Evolutionary conservation across 73 alveolate genomes (phyloP), one percentile per base, ranked within the genome.

Genomic region (Breviolum minutum): DNA sequence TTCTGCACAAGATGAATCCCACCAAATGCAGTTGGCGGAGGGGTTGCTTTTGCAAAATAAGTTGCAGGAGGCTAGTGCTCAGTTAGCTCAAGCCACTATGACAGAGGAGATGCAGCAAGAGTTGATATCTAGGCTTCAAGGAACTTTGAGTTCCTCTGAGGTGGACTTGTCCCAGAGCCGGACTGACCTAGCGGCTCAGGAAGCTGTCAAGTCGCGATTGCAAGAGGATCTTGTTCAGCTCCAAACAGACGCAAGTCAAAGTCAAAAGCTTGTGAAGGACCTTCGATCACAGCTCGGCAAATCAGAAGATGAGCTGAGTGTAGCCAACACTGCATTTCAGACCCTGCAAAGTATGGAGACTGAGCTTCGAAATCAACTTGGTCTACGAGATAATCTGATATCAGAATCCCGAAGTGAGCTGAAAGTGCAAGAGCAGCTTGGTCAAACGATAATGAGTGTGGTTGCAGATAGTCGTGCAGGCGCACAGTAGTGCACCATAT

Each of bases 71-170:
- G 85, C 97, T 29, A 74, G 82, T 19, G 97, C 84, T 61, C 97
- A 71, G 27, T 63, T 90, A 32, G 97, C 87, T 27, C 70, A 61
- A 22, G 84, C 88, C 63, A 69, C 63, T 24, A 60, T 54, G 73
- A 90, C 74, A 16, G 97, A 90, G 60, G 97, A 71, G 88, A 90
- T 90, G 97, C 97, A 90, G 88, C 97, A 90, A 61, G 97, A 90
- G 87, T 54, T 90, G 88, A 90, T 74, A 5, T 74, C 97, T 62
- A 62, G 85, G 88, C 97, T 90, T 73, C 97, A 74, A 40, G 85
- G 97, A 30, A 66, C 97, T 76, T 48, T 90, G 77, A 90, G 64
- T 9, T 22, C 88, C 73, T 90, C 88, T 6, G 97, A 90, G 87
- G 88, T 71, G 61, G 85, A 71, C 97, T 76, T 90, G 61, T 90